Base-by-base conservation (phyloP, 2,329 filamentous ascomycete genomes). In the Fusarium sp. region DNA sequence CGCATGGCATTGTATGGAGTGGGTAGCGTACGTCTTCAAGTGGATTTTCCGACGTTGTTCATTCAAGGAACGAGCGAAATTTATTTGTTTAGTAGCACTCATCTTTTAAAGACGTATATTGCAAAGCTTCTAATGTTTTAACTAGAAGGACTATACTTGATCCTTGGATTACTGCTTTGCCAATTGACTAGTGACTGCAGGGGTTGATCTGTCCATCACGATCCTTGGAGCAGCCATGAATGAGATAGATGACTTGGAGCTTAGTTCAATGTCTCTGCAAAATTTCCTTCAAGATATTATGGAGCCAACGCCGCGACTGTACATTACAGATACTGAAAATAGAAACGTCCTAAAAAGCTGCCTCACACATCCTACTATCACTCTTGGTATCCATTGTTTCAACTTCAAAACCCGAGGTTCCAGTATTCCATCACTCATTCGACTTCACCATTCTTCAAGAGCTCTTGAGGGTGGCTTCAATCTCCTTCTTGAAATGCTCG, bases 401-500 rank as follows among this genome's bases (percentile, higher is more conserved):
- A 48, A 47, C 57, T 47, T 49, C 49, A 46, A 39, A 63, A 47
- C 41, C 33, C 44, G 15, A 49, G 51, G 38, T 47, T 53, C 25
- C 27, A 37, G 43, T 42, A 39, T 49, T 45, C 38, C 35, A 45
- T 57, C 37, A 33, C 33, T 37, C 41, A 36, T 55, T 49, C 37
- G 44, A 35, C 50, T 37, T 36, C 23, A 6, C 39, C 42, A 19
- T 48, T 41, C 23, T 43, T 65, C 61, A 73, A 31, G 61, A 42
- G 47, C 60, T 64, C 73, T 77, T 75, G 49, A 78, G 68, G 53
- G 71, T 72, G 38, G 76, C 75, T n/a, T 77, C 69, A 48, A 87
- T 85, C 49, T 85, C 77, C 69, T 79, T 76, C 67, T 77, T 76
- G 70, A 84, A 86, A 47, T 74, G 76, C 33, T 81, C 78, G 66